phyloP scores from a whole-genome alignment of 768 basidiomycete species.

The Leccinum longicurvipes region DNA sequence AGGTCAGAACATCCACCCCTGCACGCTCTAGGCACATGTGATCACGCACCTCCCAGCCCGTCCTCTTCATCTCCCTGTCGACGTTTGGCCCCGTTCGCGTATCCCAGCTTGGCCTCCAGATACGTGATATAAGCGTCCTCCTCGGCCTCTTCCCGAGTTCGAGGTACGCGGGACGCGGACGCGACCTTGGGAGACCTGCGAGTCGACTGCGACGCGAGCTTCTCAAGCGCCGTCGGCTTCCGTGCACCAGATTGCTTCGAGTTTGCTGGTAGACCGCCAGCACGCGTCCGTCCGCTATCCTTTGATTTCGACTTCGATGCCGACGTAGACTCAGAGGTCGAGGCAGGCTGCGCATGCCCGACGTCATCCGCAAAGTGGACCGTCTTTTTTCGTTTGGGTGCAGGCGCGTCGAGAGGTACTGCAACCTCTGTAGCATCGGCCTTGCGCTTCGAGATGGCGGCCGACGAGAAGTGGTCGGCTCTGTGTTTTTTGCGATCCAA shows the following conservation, averaged over 20 bases:
- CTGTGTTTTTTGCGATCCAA: constrained; percentile 57
- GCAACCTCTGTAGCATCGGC: constrained; percentile 29
- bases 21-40: not conserved
- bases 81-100: constrained; percentile 41
- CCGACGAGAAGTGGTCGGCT: constrained; percentile 52
- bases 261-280: not conserved
- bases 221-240: constrained; percentile 34
- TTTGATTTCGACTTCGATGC: not conserved
- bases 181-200: not conserved
- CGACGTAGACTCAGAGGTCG: not conserved
- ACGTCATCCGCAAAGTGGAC: constrained; percentile 11
- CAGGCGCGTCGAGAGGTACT: constrained; percentile 37
- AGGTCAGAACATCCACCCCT: not conserved
- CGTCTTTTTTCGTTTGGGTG: constrained; percentile 44
- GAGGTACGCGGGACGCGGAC: constrained; percentile 15
- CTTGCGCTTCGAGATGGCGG: constrained; percentile 34
- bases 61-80: constrained; percentile 59
- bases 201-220: constrained; percentile 23
- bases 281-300: not conserved
- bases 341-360: not conserved
- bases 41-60: constrained; percentile 73
- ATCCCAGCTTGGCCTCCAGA: constrained; percentile 75
- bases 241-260: constrained; percentile 3
- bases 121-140: constrained; percentile 87
- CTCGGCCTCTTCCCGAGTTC: constrained; percentile 47